Conservation (phyloP, 2,329 filamentous ascomycete species). For the Bipolaris oryzae region DNA sequence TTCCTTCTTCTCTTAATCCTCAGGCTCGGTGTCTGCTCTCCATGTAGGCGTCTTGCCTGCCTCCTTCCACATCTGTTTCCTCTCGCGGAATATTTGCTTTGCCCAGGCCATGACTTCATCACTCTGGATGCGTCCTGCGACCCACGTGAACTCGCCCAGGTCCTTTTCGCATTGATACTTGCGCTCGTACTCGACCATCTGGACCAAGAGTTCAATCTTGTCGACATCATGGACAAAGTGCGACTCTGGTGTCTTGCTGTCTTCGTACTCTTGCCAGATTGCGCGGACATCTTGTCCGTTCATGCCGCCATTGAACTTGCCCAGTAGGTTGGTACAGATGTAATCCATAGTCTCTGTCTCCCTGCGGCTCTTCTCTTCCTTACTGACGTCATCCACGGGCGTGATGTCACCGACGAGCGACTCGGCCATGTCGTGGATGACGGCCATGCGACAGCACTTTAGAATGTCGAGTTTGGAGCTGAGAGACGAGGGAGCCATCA, state of each 20-base stretch:
- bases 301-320: conserved; percentile 72
- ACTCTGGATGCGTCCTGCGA: conserved; percentile 73
- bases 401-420: conserved; percentile 95
- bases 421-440: conserved; percentile 98
- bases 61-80: conserved; percentile 72
- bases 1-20: background rate
- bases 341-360: conserved; percentile 93
- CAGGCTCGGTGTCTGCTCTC: conserved; percentile 35
- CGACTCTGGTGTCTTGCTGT: conserved; percentile 80
- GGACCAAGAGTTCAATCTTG: conserved; percentile 91
- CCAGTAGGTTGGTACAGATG: conserved; percentile 74
- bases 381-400: conserved; percentile 82
- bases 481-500: conserved; percentile 82
- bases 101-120: conserved; percentile 84
- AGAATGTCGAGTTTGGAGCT: conserved; percentile 73
- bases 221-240: conserved; percentile 95
- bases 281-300: conserved; percentile 73
- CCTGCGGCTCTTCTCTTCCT: conserved; percentile 85
- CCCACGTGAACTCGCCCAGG: conserved; percentile 84
- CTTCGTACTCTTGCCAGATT: conserved; percentile 96
- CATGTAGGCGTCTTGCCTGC: conserved; percentile 43
- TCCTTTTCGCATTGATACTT: conserved; percentile 69
- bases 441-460: conserved; percentile 91
- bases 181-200: conserved; percentile 97
- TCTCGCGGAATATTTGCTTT: conserved; percentile 74